phyloP scores from a whole-genome alignment of 352 stramenopile species.

The Phytopythium sindhum region DNA sequence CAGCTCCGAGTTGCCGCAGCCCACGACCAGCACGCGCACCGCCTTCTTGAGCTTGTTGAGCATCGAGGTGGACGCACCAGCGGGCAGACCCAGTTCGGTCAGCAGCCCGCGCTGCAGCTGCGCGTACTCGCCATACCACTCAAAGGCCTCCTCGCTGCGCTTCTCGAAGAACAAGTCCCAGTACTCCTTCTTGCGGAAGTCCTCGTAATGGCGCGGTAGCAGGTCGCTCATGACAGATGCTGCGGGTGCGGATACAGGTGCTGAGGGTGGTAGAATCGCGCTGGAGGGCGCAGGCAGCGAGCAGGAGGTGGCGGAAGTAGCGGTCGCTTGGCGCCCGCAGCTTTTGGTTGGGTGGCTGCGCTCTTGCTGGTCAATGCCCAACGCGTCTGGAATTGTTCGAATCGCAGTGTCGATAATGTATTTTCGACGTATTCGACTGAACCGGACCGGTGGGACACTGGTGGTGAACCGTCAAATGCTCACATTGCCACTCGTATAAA shows the following conservation, averaged over 20 bases:
- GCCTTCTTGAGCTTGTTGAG: constrained; percentile 30
- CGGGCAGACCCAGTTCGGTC: constrained; percentile 22
- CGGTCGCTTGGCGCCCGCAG: no score
- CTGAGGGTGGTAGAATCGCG: neutral
- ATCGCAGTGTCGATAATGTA: no score
- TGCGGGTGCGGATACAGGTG: neutral
- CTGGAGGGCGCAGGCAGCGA: neutral
- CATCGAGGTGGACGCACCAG: constrained; percentile 20
- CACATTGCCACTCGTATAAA: neutral
- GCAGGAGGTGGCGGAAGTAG: neutral
- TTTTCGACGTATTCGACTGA: no score
- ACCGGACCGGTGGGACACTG: neutral
- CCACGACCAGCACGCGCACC: constrained; percentile 63
- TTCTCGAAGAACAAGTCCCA: constrained; percentile 76
- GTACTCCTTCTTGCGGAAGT: constrained; percentile 73
- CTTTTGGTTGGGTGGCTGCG: neutral
- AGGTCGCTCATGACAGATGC: constrained; percentile 24
- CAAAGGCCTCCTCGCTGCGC: constrained; percentile 66
- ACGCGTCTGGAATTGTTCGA: no score
- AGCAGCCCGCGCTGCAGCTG: constrained; percentile 36
- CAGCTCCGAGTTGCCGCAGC: constrained; percentile 76
- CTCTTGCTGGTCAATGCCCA: neutral
- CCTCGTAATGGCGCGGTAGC: constrained; percentile 40
- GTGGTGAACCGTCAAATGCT: neutral
- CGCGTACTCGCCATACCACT: constrained; percentile 75